Percentiles rank a stretch among this genome's conserved stretches.
Evolutionary conservation across 805 yeast genomes (phyloP).

Genomic region (Alloascoidea hylecoeti): DNA sequence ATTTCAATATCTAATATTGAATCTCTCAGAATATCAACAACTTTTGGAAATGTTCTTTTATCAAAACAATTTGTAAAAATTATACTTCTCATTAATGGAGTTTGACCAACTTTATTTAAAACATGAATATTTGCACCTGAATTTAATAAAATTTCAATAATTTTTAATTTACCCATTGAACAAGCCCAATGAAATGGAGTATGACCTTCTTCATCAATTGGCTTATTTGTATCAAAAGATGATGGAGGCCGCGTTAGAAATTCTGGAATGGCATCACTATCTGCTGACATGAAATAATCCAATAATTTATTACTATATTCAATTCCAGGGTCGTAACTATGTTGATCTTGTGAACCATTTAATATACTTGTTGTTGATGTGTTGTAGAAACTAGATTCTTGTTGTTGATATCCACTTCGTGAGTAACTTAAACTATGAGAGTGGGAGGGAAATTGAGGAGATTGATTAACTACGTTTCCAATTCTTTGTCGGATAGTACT

Average conservation of each 20-base stretch:
- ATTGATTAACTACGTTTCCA: background rate
- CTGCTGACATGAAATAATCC: conserved; percentile 42
- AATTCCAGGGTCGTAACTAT: conserved; percentile 18
- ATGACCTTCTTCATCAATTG: conserved; percentile 90
- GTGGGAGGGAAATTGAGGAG: conserved; percentile 5
- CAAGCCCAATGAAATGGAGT: conserved; percentile 97
- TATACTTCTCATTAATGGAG: conserved; percentile 75
- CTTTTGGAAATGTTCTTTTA: conserved; percentile 62
- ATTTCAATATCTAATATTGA: conserved; percentile 70
- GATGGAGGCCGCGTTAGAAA: conserved; percentile 50
- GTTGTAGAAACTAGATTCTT: conserved; percentile 4
- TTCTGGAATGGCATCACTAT: conserved; percentile 46
- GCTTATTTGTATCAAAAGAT: conserved; percentile 57
- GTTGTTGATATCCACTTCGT: conserved; percentile 2
- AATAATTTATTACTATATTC: conserved; percentile 31
- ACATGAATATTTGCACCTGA: conserved; percentile 60
- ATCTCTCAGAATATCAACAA: conserved; percentile 62
- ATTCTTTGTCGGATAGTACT: conserved; percentile 3
- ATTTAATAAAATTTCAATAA: conserved; percentile 60
- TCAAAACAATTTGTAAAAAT: conserved; percentile 81
- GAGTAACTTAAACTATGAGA: conserved; percentile 2
- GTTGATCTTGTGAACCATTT: conserved; percentile 7
- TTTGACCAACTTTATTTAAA: conserved; percentile 62
- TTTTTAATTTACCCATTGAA: conserved; percentile 74
- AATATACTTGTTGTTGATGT: conserved; percentile 3